Evolutionary conservation across 345 rosid genomes (phyloP).

Genomic region (Xanthoceras sorbifolium): DNA sequence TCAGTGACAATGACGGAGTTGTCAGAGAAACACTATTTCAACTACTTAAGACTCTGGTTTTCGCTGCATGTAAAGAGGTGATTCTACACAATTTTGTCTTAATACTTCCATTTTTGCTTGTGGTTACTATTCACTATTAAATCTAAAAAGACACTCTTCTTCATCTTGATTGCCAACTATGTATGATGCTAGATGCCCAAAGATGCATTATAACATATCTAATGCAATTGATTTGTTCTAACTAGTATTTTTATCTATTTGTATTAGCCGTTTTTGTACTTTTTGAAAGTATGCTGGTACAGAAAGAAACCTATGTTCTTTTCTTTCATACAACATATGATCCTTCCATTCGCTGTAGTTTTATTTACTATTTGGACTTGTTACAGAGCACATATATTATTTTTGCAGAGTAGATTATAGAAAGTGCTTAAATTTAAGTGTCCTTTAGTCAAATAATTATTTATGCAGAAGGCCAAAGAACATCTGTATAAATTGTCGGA

Average conservation of each 20-base stretch:
- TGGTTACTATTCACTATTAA: neutral
- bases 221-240: neutral
- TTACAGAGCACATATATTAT: neutral
- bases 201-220: neutral
- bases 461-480: neutral
- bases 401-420: neutral
- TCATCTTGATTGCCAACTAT: neutral
- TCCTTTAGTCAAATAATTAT: neutral
- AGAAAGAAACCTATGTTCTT: neutral
- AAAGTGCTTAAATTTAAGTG: neutral
- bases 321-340: neutral
- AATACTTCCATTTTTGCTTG: neutral
- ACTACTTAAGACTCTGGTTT: slow-evolving; percentile 57
- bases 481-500: neutral
- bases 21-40: slow-evolving; percentile 65
- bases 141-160: neutral
- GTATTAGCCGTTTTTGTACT: neutral
- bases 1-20: slow-evolving; percentile 61
- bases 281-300: neutral
- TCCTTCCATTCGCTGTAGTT: neutral
- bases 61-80: slow-evolving; percentile 81
- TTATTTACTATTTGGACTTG: neutral
- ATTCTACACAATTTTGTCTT: slow-evolving; percentile 7
- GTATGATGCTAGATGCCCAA: neutral
- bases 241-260: neutral